Evolutionary conservation across 495 filamentous ascomycete species (phyloP), one percentile per base, ranked within the genome.

Genomic region (Podospora pseudocomata): DNA sequence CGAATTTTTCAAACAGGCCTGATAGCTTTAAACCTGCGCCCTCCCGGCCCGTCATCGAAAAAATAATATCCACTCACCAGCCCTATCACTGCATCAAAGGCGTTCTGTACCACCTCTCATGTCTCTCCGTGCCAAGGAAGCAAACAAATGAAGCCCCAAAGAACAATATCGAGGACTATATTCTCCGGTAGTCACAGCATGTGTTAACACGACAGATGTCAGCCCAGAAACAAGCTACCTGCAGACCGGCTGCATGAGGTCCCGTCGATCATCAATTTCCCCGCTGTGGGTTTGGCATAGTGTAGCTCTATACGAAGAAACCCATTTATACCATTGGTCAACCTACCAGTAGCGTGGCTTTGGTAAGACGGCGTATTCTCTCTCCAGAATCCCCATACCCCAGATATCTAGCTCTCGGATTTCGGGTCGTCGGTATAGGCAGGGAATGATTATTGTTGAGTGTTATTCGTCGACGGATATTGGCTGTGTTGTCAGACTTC

Each of bases 11-110:
- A 23, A 23, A 23, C 23, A 23, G 23, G 23, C 23, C 23, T 23
- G 23, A 23, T 23, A 23, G 23, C 1, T 23, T 23, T 23, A 23
- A 49, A 49, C 15, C 39, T 13, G 15, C 39, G 39, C 39, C 39
- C 34, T 23, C 39, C 39, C 39, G 39, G 39, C 39, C 65, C 65
- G 23, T 23, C 23, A 30, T 57, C 7, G 7, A 44, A 28, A 55
- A 62, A 56, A 68, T 20, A 49, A 30, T 20, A 64, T 56, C 44
- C 60, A 39, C 3, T 20, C 65, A 30, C 32, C 65, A 67, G 65
- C 65, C 66, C 60, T 67, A 53, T 44, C 49, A 49, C 66, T 26
- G 6, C 39, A 49, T 49, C 39, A 49, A 49, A 49, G 9, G 15
- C 39, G 15, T 16, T 16, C 39, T 18, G 39, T 49, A 49, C 39